Conservation (phyloP, 306 rosid species). For the Macrotyloma uniflorum region DNA sequence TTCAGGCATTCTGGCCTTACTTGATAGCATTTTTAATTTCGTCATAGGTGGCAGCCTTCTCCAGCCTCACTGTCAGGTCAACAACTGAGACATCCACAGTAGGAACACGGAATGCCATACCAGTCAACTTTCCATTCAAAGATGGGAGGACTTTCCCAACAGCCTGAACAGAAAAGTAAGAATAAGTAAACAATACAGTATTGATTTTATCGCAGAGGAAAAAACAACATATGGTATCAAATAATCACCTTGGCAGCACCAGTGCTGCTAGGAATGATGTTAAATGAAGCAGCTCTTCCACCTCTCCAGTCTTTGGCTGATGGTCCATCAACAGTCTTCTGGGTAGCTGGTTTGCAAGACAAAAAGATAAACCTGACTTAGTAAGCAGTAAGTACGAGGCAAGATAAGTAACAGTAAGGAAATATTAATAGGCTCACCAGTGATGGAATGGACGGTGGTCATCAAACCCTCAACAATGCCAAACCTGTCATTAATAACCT, state of each 20-base stretch:
- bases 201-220: neutral
- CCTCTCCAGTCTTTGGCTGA: conserved; percentile 94
- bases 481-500: conserved; percentile 86
- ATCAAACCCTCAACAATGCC: conserved; percentile 91
- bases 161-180: conserved; percentile 45
- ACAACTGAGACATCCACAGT: conserved; percentile 81
- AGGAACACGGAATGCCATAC: conserved; percentile 87
- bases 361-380: neutral
- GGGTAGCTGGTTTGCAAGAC: conserved; percentile 61
- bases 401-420: neutral
- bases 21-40: conserved; percentile 72
- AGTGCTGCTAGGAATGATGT: conserved; percentile 95
- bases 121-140: conserved; percentile 79
- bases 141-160: conserved; percentile 76
- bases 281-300: conserved; percentile 89
- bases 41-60: conserved; percentile 56
- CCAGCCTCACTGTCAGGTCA: conserved; percentile 77
- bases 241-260: conserved; percentile 83
- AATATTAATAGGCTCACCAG: conserved; percentile 46
- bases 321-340: conserved; percentile 93
- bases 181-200: neutral
- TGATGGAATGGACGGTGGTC: conserved; percentile 86
- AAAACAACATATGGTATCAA: neutral
- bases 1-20: no score
- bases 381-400: neutral